These are phyloP conservation scores for Calonectria honghensis DNA, from an alignment of 2,329 filamentous ascomycete genomes.

Conservation along the genomic window DNA sequence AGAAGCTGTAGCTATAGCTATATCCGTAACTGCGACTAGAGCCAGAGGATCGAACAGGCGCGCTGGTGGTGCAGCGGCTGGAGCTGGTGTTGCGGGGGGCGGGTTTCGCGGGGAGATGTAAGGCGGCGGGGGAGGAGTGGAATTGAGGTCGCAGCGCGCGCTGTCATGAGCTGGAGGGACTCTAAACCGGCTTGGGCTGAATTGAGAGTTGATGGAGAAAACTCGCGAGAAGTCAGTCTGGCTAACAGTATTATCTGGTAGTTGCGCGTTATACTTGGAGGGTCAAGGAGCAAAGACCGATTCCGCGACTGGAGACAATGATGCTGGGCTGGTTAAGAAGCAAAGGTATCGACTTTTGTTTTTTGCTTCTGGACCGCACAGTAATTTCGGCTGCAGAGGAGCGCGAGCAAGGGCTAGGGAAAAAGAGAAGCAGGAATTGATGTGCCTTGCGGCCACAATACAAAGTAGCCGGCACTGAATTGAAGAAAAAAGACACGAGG, in stretches of 20 bases:
- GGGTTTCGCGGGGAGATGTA: conserved; percentile 17
- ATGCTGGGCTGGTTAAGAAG: conserved; percentile 15
- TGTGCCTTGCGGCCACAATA: not conserved
- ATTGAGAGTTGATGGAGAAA: not conserved
- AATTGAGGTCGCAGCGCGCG: conserved; percentile 26
- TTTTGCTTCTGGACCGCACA: conserved; percentile 6
- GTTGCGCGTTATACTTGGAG: conserved; percentile 23
- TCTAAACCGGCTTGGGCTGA: not conserved
- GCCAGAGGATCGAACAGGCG: conserved; percentile 26
- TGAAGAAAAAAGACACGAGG: not conserved
- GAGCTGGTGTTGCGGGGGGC: conserved; percentile 29
- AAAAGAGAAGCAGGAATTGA: not conserved
- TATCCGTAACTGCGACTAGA: conserved; percentile 12
- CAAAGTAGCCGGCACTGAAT: not conserved
- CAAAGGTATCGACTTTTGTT: conserved; percentile 11
- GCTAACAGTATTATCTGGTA: not conserved
- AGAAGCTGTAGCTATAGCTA: conserved; percentile 40
- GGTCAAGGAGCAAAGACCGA: conserved; percentile 36
- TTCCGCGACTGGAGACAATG: conserved; percentile 39
- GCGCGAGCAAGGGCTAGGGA: conserved; percentile 5
- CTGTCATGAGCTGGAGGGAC: conserved; percentile 8
- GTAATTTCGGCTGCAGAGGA: conserved; percentile 11
- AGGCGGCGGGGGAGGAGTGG: conserved; percentile 24
- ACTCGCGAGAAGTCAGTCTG: not conserved
- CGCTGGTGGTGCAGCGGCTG: conserved; percentile 11